A percentile compares a stretch with the other conserved stretches of the same genome.
Conservation (phyloP, 2,329 filamentous ascomycete genomes). For the Pseudogymnoascus sp. region DNA sequence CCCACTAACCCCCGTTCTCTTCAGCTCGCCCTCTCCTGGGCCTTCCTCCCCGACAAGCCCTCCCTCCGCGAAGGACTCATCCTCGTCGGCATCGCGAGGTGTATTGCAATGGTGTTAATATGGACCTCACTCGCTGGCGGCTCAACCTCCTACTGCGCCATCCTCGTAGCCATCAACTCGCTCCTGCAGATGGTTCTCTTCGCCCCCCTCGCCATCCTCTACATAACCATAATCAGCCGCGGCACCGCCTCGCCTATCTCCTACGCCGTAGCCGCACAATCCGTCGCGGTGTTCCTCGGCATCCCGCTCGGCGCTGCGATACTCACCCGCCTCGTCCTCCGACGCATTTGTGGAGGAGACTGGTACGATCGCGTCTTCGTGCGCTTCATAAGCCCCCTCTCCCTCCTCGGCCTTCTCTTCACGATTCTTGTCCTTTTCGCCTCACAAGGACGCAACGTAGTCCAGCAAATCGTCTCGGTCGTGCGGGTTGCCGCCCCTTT, state of each 20-base stretch:
- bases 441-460: conserved; percentile 67
- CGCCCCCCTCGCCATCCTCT: conserved; percentile 56
- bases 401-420: conserved; percentile 74
- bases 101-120: conserved; percentile 81
- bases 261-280: not conserved
- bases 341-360: conserved; percentile 41
- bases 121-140: conserved; percentile 74
- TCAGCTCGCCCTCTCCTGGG: conserved; percentile 56
- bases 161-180: conserved; percentile 68
- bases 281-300: conserved; percentile 56
- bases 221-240: conserved; percentile 60
- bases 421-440: conserved; percentile 83
- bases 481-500: conserved; percentile 73
- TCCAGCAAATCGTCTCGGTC: conserved; percentile 77
- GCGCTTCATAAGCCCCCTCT: conserved; percentile 62
- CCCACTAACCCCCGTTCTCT: not conserved
- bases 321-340: conserved; percentile 60
- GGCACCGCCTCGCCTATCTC: conserved; percentile 25
- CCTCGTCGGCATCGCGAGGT: conserved; percentile 74
- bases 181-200: conserved; percentile 67
- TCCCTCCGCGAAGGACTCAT: conserved; percentile 61
- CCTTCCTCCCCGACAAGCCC: conserved; percentile 52
- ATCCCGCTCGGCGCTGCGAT: conserved; percentile 76
- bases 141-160: conserved; percentile 74
- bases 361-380: conserved; percentile 66